Base-by-base conservation (phyloP, 495 filamentous ascomycete genomes). In the Penicillium cosmopolitanum region DNA sequence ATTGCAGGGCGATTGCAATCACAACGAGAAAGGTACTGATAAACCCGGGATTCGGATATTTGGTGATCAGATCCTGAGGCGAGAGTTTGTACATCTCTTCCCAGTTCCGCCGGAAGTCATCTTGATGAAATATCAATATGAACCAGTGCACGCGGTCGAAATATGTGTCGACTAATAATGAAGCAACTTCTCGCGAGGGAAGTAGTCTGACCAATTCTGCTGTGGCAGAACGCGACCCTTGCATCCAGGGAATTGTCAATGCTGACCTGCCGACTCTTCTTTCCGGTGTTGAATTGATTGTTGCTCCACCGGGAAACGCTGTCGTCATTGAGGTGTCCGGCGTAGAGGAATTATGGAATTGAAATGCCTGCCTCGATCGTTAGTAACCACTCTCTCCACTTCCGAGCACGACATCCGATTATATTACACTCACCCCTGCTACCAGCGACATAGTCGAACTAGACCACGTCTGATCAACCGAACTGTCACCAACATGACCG, bases 91-190 rank as follows among this genome's bases (percentile, higher is more conserved):
- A 71, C 15, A 70, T 18, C 21, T 51, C 15, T 44, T 64, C 64
- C 67, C 69, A 77, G 21, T 60, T 57, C 21, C 57, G 60, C 19
- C 74, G 55, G 46, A 76, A 77, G 11, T 75, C 70, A 9, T 72
- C 63, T 51, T 77, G 71, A 31, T 72, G 70, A 48, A 77, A 71
- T 7, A 77, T 63, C 7, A 76, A 57, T 56, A 71, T 68, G 61
- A 76, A 77, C 74, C 74, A 77, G 47, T 77, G 74, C 0, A 70
- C 66, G 12, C 66, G 63, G 44, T 71, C 66, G 58, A 77, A 77
- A 50, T 76, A 76, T 1, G 68, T 72, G 48, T 77, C 67, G 33
- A 77, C 63, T 25, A 77, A 60, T n/a, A 72, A 35, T 16, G 53
- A 50, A 9, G 67, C 69, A 12, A 56, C 65, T 43, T 72, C 60